These are phyloP conservation scores for Amoebophrya sp. DNA, from an alignment of 169 alveolate species.

Conservation along the genomic window DNA sequence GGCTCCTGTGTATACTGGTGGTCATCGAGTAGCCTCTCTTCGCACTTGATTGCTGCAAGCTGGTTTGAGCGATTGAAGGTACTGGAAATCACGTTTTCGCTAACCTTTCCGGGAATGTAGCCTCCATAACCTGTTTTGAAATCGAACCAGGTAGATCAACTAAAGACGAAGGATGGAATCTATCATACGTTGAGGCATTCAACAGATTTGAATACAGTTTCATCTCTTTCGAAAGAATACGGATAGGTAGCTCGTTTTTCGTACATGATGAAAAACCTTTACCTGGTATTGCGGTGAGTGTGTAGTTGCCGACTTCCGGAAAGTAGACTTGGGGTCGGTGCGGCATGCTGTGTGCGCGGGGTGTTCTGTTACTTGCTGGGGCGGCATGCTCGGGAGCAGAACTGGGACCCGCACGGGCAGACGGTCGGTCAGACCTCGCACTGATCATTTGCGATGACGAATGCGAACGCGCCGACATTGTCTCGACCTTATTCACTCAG, in stretches of 20 bases:
- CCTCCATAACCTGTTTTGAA: background rate
- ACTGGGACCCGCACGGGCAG: background rate
- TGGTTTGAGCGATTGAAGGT: background rate
- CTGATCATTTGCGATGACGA: background rate
- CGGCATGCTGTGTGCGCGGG: background rate
- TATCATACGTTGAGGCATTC: no score
- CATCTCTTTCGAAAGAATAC: no score
- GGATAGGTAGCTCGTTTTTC: no score
- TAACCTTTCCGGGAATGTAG: background rate
- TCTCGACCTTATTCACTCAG: background rate
- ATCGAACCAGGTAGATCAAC: no score
- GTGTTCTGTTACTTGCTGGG: background rate
- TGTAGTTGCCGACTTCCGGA: constrained; percentile 19
- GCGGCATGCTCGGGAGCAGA: background rate
- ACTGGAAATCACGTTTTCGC: background rate
- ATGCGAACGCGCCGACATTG: background rate
- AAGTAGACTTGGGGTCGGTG: background rate
- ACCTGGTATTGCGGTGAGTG: constrained; percentile 19
- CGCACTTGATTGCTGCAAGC: background rate
- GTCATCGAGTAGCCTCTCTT: background rate
- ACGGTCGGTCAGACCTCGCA: background rate
- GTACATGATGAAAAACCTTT: no score
- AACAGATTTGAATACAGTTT: no score
- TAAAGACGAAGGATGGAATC: no score
- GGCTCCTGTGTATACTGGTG: background rate